Evolutionary conservation across 768 basidiomycete genomes (phyloP), one percentile per base, ranked within the genome.

Genomic region (Lentinus brumalis): DNA sequence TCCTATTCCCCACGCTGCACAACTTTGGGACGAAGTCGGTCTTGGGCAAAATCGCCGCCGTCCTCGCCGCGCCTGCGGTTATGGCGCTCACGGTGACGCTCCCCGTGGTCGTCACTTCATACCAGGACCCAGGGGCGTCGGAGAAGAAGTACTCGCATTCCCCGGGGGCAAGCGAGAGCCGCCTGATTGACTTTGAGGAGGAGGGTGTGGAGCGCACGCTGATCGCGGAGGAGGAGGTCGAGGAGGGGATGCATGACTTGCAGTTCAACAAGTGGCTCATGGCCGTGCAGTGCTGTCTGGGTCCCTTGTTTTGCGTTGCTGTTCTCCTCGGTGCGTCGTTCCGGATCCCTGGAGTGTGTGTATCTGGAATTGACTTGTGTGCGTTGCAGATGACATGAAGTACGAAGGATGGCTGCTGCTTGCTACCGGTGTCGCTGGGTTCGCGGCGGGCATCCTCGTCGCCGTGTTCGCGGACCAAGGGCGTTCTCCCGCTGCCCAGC

Each of bases 21-120:
- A 79, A 84, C 52, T 91, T 97, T 72, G 60, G 75, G 30, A 78
- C 81, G 26, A 94, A 96, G 74, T 86, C 87, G 16, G 65, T 87
- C 52, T 66, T 89, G 11, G 89, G 88, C 0, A 86, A 86, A 74
- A 76, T 92, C 32, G 89, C 91, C 0, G 84, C 88, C 0, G 65
- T 96, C 29, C 82, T 97, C 57, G 93, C 94, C 3, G 86, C 89
- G 0, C 96, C 96, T 2, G 93, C 94, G 2, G 86, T 99, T 2
- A 77, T 97, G 73, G 78, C 81, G 4, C 76, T 99, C 51, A 98
- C 96, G 0, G 64, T 98, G 18, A 98, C 96, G 0, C 77, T 98
- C 10, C 95, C 95, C 4, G 96, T 99, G 12, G 93, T 96, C 16
- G 83, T 91, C 31, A 86, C 80, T 10, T 81, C 84, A 4, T 86